These are phyloP conservation scores for Xanthoparmelia taractica DNA, from an alignment of 495 filamentous ascomycete genomes.

Conservation along the genomic window DNA sequence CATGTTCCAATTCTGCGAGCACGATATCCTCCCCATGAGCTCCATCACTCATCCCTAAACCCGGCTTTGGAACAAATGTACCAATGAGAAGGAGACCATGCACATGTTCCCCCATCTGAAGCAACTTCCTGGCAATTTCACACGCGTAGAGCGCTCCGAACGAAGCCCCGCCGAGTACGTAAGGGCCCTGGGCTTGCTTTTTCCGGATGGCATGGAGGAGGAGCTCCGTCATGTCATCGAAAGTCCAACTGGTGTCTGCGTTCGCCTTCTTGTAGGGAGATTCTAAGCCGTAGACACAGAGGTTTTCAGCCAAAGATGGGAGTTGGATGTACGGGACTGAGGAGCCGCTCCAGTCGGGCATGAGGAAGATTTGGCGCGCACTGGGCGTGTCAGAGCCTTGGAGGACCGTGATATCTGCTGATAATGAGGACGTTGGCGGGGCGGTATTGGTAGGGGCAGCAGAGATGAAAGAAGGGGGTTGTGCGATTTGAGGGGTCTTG, in stretches of 20 bases:
- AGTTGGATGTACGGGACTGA: constrained; percentile 14
- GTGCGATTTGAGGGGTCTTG: constrained; percentile 5
- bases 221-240: constrained; percentile 5
- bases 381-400: constrained; percentile 10
- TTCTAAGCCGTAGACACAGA: constrained; percentile 8
- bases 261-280: constrained; percentile 9
- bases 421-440: constrained; percentile 1
- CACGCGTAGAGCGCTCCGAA: constrained; percentile 15
- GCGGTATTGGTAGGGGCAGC: constrained; percentile 2
- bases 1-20: constrained; percentile 2
- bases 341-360: constrained; percentile 16
- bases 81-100: constrained; percentile 14
- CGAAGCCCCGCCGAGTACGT: constrained; percentile 13
- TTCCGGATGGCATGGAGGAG: constrained; percentile 7
- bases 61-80: constrained; percentile 14
- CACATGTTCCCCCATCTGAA: constrained; percentile 6
- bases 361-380: constrained; percentile 9
- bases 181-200: constrained; percentile 8
- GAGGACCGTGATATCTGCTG: constrained; percentile 12
- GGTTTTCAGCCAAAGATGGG: constrained; percentile 10
- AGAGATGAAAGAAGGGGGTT: constrained; percentile 4
- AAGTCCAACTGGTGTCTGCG: constrained; percentile 5
- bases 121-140: constrained; percentile 11
- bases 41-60: constrained; percentile 6
- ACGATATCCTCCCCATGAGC: constrained; percentile 6